Conservation (phyloP, 495 filamentous ascomycete genomes). For the Apodospora peruviana region DNA sequence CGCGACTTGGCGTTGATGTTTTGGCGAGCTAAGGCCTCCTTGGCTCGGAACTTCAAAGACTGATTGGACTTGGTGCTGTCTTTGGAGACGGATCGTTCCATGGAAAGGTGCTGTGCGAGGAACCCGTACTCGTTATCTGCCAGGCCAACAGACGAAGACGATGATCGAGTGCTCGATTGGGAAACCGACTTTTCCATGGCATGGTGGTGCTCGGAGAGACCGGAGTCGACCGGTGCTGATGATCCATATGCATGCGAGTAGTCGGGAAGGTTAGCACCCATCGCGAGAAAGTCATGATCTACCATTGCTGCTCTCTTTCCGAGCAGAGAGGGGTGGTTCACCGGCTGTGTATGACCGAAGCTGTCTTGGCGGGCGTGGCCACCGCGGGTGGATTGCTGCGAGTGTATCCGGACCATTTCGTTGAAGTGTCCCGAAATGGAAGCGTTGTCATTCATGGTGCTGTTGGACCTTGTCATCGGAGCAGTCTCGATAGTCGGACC, state of each 20-base stretch:
- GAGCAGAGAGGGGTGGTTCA: constrained; percentile 19
- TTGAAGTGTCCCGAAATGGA: constrained; percentile 29
- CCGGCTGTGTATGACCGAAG: constrained; percentile 11
- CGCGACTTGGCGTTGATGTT: constrained; percentile 28
- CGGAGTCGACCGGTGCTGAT: constrained; percentile 22
- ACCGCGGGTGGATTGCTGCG: constrained; percentile 29
- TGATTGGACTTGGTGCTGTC: constrained; percentile 36
- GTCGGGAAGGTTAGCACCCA: constrained; percentile 28
- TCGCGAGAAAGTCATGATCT: constrained; percentile 26
- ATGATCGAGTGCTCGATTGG: constrained; percentile 19
- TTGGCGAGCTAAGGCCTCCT: constrained; percentile 33
- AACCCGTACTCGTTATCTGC: constrained; percentile 2
- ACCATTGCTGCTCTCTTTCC: constrained; percentile 28
- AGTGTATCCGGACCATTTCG: constrained; percentile 39
- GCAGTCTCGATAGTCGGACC: constrained; percentile 35
- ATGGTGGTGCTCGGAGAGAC: constrained; percentile 18
- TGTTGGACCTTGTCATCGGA: constrained; percentile 42
- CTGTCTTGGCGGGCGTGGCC: constrained; percentile 25
- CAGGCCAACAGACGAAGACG: constrained; percentile 6
- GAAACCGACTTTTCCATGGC: constrained; percentile 33
- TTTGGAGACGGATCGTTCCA: constrained; percentile 41
- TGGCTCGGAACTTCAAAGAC: constrained; percentile 37
- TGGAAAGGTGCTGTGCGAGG: constrained; percentile 20
- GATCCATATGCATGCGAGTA: constrained; percentile 27
- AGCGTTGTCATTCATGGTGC: constrained; percentile 32